phyloP scores from a whole-genome alignment of 768 basidiomycete genomes.

The Cystobasidium onofrii region DNA sequence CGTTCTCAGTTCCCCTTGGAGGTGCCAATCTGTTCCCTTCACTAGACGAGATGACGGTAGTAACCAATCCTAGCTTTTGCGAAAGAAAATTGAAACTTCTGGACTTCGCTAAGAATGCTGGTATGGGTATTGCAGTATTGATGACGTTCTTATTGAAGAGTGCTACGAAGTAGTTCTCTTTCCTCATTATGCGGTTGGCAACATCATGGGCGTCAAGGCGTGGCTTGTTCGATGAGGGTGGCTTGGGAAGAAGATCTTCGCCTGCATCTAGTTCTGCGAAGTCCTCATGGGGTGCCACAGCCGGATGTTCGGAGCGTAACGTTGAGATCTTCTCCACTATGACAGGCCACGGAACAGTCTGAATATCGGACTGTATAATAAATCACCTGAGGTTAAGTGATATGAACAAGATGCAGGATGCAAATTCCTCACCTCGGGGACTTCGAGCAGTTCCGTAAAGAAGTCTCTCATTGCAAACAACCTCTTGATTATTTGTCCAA shows the following conservation, averaged over 20 bases:
- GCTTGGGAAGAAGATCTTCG: not conserved
- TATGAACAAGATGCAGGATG: not conserved
- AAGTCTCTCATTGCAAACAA: conserved; percentile 91
- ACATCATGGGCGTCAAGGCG: conserved; percentile 96
- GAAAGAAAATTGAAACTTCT: not conserved
- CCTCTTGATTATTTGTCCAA: conserved; percentile 63
- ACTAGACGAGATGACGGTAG: conserved; percentile 45
- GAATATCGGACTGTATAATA: conserved; percentile 71
- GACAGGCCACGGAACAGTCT: conserved; percentile 94
- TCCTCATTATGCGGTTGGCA: conserved; percentile 92
- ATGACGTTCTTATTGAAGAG: conserved; percentile 94
- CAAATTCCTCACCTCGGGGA: conserved; percentile 69
- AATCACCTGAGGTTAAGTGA: not conserved
- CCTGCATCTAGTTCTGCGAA: not conserved
- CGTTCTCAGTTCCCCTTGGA: conserved; percentile 34
- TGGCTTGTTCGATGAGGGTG: conserved; percentile 42
- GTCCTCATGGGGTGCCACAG: conserved; percentile 60
- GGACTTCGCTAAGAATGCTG: conserved; percentile 43
- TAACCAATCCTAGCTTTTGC: not conserved
- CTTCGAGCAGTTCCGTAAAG: conserved; percentile 82
- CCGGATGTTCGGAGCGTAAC: conserved; percentile 85
- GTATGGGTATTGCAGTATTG: conserved; percentile 75
- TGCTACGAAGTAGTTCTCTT: conserved; percentile 97
- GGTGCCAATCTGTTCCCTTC: conserved; percentile 46
- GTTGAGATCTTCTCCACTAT: conserved; percentile 80